Conservation (phyloP, 495 filamentous ascomycete species). For the Lophiostoma macrostomum region DNA sequence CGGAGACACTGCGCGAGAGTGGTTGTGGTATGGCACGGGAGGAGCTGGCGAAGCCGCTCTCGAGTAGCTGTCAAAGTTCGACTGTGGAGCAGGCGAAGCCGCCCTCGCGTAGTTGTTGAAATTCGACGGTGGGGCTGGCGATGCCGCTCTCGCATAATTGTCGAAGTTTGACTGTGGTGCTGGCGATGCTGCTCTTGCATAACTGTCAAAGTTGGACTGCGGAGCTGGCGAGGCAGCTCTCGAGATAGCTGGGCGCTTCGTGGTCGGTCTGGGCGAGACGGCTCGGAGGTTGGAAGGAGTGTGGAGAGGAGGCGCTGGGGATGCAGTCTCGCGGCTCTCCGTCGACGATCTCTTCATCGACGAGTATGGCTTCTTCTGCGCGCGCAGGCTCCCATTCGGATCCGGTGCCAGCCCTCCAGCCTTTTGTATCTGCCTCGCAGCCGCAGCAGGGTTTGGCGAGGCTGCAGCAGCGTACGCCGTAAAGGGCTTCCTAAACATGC, state of each 20-base stretch:
- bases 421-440: constrained; percentile 41
- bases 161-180: constrained; percentile 13
- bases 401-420: constrained; percentile 28
- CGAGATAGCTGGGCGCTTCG: constrained; percentile 6
- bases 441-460: constrained; percentile 36
- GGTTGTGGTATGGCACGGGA: constrained; percentile 16
- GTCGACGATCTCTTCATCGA: constrained; percentile 44
- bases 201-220: neutral
- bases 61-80: constrained; percentile 11
- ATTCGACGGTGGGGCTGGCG: constrained; percentile 14
- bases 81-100: constrained; percentile 8
- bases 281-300: constrained; percentile 14
- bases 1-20: constrained; percentile 35
- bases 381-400: constrained; percentile 34
- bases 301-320: constrained; percentile 4
- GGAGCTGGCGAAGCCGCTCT: constrained; percentile 30
- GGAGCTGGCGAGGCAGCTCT: constrained; percentile 28
- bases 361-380: constrained; percentile 39
- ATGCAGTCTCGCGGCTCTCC: constrained; percentile 23
- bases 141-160: constrained; percentile 9
- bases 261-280: constrained; percentile 29
- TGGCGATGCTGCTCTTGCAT: constrained; percentile 19
- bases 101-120: neutral
- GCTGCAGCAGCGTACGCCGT: constrained; percentile 55
- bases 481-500: constrained; percentile 66